phyloP scores from a whole-genome alignment of 2,329 filamentous ascomycete genomes.

The Dactylellina leptospora region DNA sequence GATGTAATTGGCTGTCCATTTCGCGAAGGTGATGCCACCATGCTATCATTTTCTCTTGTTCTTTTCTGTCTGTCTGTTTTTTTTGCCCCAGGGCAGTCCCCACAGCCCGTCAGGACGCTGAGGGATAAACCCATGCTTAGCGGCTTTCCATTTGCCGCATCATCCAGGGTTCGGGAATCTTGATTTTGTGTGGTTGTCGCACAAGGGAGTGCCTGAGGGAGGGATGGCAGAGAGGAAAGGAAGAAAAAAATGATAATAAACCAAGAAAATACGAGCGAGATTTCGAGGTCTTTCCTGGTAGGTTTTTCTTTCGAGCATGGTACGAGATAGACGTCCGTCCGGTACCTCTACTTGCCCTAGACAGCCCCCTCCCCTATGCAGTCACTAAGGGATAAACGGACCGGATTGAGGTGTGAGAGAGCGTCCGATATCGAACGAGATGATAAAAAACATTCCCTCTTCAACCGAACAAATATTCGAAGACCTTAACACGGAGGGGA shows the following conservation, averaged over 20 bases:
- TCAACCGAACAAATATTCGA: background rate
- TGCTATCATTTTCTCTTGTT: constrained; percentile 9
- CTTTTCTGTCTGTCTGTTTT: constrained; percentile 4
- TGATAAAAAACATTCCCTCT: background rate
- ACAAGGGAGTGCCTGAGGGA: constrained; percentile 19
- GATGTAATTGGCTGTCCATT: too few relatives aligned
- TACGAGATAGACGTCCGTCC: too few relatives aligned
- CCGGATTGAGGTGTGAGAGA: background rate
- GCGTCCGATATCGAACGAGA: too few relatives aligned
- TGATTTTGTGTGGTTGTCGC: constrained; percentile 49
- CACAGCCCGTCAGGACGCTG: constrained; percentile 31
- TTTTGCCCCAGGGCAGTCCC: constrained; percentile 7
- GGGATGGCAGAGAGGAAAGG: background rate
- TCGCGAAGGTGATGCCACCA: background rate
- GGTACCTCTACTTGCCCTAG: constrained; percentile 12
- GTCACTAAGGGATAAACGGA: constrained; percentile 12
- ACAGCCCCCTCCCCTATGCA: background rate
- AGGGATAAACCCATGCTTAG: constrained; percentile 49
- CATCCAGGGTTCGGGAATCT: constrained; percentile 49
- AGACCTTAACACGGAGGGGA: background rate
- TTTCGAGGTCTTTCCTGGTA: background rate
- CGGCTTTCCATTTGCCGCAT: constrained; percentile 53
- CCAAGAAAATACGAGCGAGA: background rate
- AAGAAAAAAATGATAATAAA: background rate
- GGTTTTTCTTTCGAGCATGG: background rate